A percentile compares a stretch with the other conserved stretches of the same genome.
phyloP scores from a whole-genome alignment of 371 early-diverging fungal genomes.

The Parasitella parasitica region DNA sequence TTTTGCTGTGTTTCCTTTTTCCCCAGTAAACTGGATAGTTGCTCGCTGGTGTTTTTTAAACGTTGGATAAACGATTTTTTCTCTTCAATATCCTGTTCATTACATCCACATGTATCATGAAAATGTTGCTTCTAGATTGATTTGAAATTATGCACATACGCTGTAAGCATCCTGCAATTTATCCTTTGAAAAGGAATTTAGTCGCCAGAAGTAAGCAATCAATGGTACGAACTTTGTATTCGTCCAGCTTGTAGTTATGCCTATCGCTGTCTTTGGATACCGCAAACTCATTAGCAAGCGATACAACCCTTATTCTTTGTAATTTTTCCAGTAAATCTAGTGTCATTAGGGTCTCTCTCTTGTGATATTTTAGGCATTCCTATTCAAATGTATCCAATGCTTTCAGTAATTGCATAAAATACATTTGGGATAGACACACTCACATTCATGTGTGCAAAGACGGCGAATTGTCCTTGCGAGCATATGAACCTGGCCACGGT shows the following conservation, averaged over 20 bases:
- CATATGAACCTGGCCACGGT: not conserved
- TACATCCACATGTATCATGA: no score
- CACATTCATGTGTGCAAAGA: conserved; percentile 3
- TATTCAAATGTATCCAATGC: no score
- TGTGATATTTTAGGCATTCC: not conserved
- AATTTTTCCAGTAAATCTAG: not conserved
- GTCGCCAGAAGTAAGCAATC: not conserved
- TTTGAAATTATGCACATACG: not conserved
- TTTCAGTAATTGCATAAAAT: not conserved
- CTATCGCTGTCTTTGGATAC: not conserved
- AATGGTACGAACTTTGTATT: not conserved
- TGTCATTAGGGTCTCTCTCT: not conserved
- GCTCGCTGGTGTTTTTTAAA: not conserved
- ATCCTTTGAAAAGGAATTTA: not conserved
- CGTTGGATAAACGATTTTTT: not conserved
- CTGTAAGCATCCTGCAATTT: not conserved
- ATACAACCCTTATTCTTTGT: not conserved
- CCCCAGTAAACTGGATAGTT: not conserved
- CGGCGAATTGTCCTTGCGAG: not conserved
- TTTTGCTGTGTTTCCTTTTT: not conserved
- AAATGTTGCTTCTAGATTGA: no score
- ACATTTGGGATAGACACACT: not conserved
- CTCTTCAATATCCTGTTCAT: not conserved
- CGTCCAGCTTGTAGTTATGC: not conserved
- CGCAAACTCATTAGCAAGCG: not conserved